phyloP scores from a whole-genome alignment of 345 rosid genomes.

The Bretschneidera sinensis region DNA sequence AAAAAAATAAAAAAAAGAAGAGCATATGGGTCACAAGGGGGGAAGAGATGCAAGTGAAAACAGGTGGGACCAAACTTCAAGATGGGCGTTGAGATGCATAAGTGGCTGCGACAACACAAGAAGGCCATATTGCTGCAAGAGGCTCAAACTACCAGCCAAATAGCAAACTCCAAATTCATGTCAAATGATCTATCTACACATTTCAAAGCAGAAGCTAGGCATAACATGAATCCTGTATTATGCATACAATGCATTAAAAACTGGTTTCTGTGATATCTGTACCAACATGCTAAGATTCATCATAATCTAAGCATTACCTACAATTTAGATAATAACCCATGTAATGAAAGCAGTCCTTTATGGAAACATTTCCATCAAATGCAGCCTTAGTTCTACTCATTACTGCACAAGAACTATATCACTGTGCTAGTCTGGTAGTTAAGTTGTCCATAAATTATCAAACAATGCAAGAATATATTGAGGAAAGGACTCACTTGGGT shows the following conservation, averaged over 20 bases:
- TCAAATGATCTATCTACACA: no score
- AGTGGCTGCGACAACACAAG: not conserved
- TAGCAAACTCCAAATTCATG: no score
- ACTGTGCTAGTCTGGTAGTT: not conserved
- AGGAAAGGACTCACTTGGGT: conserved; percentile 45
- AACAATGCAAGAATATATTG: not conserved
- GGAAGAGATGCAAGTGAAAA: not conserved
- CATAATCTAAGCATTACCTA: not conserved
- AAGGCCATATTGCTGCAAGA: not conserved
- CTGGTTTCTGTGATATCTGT: no score
- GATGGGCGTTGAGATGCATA: not conserved
- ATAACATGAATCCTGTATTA: no score
- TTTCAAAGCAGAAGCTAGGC: not conserved
- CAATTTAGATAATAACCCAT: not conserved
- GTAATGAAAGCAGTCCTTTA: not conserved
- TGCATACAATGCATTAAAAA: no score
- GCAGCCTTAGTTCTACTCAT: no score
- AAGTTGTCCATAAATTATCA: not conserved
- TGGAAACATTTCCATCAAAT: not conserved
- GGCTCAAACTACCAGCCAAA: no score
- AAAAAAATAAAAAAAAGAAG: no score
- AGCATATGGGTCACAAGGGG: no score
- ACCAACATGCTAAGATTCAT: not conserved
- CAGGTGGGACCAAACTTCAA: not conserved
- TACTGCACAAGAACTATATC: not conserved